These are phyloP conservation scores for Syzygium jambos DNA, from an alignment of 345 rosid species.

Conservation along the genomic window DNA sequence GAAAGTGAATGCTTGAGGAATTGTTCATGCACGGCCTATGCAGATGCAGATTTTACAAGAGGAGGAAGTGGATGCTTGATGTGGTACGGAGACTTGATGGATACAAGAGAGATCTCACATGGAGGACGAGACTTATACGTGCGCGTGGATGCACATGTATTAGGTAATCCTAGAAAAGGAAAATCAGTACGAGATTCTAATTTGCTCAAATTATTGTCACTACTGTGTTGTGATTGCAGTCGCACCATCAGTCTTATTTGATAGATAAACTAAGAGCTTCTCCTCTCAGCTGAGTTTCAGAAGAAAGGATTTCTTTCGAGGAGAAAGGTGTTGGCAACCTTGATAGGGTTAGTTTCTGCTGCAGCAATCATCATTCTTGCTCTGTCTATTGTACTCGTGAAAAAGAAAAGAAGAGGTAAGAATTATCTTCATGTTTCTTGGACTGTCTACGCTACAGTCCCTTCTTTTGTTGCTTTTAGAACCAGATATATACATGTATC, in stretches of 20 bases:
- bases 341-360: neutral
- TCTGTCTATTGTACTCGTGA: neutral
- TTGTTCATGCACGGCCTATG: slow-evolving; percentile 1
- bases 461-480: too few species aligned
- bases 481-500: neutral
- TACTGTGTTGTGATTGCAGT: neutral
- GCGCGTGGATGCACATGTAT: neutral
- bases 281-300: neutral
- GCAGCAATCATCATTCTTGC: neutral
- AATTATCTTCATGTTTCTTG: neutral
- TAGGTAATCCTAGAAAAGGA: neutral
- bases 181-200: neutral
- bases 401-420: neutral
- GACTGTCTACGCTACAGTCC: neutral
- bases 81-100: slow-evolving; percentile 1
- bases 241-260: neutral
- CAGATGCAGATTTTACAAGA: neutral
- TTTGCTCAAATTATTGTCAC: neutral
- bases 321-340: neutral
- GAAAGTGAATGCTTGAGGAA: neutral
- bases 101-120: neutral
- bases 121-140: neutral
- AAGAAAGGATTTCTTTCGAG: neutral
- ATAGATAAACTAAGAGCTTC: neutral
- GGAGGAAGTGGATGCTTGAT: neutral